Evolutionary conservation across 768 basidiomycete genomes (phyloP).

Genomic region (Amanita polypyramis): DNA sequence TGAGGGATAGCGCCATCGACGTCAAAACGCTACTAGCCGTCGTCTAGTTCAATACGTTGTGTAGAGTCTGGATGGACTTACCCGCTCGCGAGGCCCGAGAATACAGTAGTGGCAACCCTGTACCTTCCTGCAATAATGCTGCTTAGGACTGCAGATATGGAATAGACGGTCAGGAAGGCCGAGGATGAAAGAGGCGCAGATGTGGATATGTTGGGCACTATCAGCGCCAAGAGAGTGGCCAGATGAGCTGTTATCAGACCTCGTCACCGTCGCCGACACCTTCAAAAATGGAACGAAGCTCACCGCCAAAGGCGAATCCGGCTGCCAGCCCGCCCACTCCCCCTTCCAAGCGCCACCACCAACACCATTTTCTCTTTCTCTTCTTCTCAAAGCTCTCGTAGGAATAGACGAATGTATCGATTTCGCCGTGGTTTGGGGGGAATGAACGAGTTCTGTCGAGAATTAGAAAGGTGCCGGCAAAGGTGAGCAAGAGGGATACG

Average conservation of each 20-base stretch:
- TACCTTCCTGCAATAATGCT: conserved; percentile 45
- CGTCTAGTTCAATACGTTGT: not conserved
- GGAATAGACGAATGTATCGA: conserved; percentile 17
- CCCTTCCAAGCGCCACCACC: conserved; percentile 39
- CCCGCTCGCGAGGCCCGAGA: conserved; percentile 47
- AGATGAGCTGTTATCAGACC: conserved; percentile 35
- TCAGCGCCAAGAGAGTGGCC: conserved; percentile 47
- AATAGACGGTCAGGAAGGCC: conserved; percentile 51
- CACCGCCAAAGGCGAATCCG: conserved; percentile 54
- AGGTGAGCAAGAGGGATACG: conserved; percentile 43
- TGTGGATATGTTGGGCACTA: conserved; percentile 39
- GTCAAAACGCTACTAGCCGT: conserved; percentile 25
- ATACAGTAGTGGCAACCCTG: conserved; percentile 36
- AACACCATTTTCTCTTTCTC: conserved; percentile 19
- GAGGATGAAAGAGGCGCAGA: conserved; percentile 33
- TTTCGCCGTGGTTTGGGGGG: conserved; percentile 26
- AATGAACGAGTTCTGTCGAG: conserved; percentile 62
- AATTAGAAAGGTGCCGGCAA: conserved; percentile 63
- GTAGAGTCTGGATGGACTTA: conserved; percentile 16
- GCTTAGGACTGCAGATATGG: conserved; percentile 38
- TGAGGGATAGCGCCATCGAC: conserved; percentile 40
- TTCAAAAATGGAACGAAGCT: conserved; percentile 12
- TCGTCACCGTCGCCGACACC: not conserved
- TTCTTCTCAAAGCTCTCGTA: conserved; percentile 20
- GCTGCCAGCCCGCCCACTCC: conserved; percentile 51